Percentiles rank a stretch among this genome's conserved stretches.
phyloP scores from a whole-genome alignment of 768 basidiomycete species.

The Serendipita sp. region DNA sequence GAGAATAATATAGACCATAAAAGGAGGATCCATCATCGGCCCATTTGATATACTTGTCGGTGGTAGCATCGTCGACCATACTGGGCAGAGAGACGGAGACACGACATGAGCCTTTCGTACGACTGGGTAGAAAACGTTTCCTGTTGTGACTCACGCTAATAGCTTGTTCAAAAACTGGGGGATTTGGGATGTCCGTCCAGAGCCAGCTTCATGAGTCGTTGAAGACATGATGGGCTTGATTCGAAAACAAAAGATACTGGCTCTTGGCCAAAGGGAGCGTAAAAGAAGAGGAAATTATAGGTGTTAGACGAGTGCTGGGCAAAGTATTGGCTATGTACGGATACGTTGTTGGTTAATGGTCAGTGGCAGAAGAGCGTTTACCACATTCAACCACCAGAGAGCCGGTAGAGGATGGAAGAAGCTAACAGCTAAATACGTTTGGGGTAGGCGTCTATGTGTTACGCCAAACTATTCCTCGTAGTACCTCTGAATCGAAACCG shows the following conservation, averaged over 20 bases:
- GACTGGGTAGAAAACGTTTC: conserved; percentile 12
- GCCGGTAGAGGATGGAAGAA: too few relatives aligned
- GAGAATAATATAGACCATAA: conserved; percentile 41
- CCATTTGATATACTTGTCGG: conserved; percentile 81
- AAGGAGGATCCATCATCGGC: conserved; percentile 83
- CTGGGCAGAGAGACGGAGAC: conserved; percentile 25
- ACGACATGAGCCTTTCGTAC: conserved; percentile 9
- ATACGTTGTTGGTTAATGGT: too few relatives aligned
- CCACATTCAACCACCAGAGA: too few relatives aligned
- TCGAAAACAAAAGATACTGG: neutral
- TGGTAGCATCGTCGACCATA: conserved; percentile 79
- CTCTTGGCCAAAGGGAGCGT: neutral
- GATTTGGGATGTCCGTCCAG: conserved; percentile 25
- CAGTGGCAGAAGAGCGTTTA: too few relatives aligned
- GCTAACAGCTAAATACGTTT: too few relatives aligned
- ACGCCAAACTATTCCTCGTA: too few relatives aligned
- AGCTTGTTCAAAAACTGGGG: conserved; percentile 89
- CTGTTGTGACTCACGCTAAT: conserved; percentile 50
- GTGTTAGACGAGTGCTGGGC: too few relatives aligned
- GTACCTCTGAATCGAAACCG: too few relatives aligned
- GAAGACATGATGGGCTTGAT: neutral
- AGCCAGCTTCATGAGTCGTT: neutral
- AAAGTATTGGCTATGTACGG: too few relatives aligned
- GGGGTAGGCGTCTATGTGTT: too few relatives aligned
- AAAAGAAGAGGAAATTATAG: neutral